Evolutionary conservation across 2,329 filamentous ascomycete genomes (phyloP).

Genomic region (Massarina eburnea): DNA sequence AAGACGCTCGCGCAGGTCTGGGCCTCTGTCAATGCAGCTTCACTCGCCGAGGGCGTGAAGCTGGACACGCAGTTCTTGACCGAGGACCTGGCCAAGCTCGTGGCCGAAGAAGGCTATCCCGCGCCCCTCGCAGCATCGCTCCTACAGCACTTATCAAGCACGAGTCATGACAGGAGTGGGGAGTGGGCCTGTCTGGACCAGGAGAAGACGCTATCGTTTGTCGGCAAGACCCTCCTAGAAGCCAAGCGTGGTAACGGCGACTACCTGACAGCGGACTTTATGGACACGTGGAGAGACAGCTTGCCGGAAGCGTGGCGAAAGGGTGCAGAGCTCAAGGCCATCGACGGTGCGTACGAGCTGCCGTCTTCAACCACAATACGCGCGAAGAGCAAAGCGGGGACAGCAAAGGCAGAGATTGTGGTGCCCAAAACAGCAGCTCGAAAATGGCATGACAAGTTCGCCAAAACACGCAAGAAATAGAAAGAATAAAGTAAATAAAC

Average conservation of each 20-base stretch:
- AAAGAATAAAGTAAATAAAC: not conserved
- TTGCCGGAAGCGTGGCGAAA: conserved; percentile 42
- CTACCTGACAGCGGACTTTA: conserved; percentile 37
- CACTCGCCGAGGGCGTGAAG: conserved; percentile 45
- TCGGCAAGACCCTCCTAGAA: conserved; percentile 34
- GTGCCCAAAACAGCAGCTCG: conserved; percentile 26
- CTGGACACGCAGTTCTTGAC: conserved; percentile 43
- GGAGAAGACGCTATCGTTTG: conserved; percentile 33
- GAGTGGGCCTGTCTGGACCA: conserved; percentile 40
- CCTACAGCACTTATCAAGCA: conserved; percentile 35
- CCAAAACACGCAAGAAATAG: conserved; percentile 31
- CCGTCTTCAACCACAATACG: conserved; percentile 38
- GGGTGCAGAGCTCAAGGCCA: conserved; percentile 34
- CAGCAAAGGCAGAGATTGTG: conserved; percentile 7
- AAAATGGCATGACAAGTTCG: conserved; percentile 46
- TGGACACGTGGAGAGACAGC: conserved; percentile 40
- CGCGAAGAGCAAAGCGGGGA: conserved; percentile 17
- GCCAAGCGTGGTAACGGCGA: conserved; percentile 23
- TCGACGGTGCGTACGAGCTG: conserved; percentile 34
- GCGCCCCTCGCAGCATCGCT: conserved; percentile 40
- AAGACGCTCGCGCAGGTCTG: conserved; percentile 52
- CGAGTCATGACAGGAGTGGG: conserved; percentile 25
- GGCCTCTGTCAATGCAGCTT: conserved; percentile 46
- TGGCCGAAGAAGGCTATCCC: conserved; percentile 44
- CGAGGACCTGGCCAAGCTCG: conserved; percentile 32